Evolutionary conservation across 495 filamentous ascomycete genomes (phyloP), one percentile per base, ranked within the genome.

Genomic region (Talaromyces proteolyticus): DNA sequence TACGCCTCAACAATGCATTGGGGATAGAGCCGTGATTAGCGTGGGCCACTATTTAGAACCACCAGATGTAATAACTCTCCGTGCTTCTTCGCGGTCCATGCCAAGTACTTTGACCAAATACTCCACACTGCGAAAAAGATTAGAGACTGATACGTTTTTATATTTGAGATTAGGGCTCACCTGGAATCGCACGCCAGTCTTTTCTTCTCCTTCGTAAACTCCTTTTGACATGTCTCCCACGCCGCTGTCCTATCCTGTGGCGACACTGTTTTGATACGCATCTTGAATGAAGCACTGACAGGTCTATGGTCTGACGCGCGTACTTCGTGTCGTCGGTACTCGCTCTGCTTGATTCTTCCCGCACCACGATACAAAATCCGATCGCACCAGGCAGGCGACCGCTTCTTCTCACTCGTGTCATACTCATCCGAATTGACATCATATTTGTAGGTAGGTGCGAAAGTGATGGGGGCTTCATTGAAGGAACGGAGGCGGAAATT

Each of bases 351-450:
- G 54, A 97, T 85, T 42, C 85, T 80, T 45, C 87, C 91, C 3
- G 85, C 56, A 20, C 91, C 90, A 38, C 93, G 84, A 64, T 89
- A 95, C 29, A 98, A 74, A 26, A 98, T 67, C 42, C 93, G 80
- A 72, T 98, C 93, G 61, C 93, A 98, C 93, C 93, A 98, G 7
- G 93, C 93, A 1, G 93, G 93, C n/a, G 88, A 82, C 3, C 93
- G 81, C 63, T 90, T 88, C 77, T 98, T 98, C 60, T 98, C 93
- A 52, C 85, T 90, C 2, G 86, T 84, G 60, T 98, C 93, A 63
- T 98, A 98, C 21, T 82, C 84, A 62, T 96, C 90, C 7, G 88
- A 93, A 11, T 91, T 91, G 1, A 96, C 88, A 58, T 98, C 93
- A 64, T 97, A 98, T 65, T 98, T 98, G 70, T 98, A 98, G 2